A percentile compares a stretch with the other conserved stretches of the same genome.
phyloP scores from a whole-genome alignment of 2,329 filamentous ascomycete genomes.

The Curvularia spicifera region DNA sequence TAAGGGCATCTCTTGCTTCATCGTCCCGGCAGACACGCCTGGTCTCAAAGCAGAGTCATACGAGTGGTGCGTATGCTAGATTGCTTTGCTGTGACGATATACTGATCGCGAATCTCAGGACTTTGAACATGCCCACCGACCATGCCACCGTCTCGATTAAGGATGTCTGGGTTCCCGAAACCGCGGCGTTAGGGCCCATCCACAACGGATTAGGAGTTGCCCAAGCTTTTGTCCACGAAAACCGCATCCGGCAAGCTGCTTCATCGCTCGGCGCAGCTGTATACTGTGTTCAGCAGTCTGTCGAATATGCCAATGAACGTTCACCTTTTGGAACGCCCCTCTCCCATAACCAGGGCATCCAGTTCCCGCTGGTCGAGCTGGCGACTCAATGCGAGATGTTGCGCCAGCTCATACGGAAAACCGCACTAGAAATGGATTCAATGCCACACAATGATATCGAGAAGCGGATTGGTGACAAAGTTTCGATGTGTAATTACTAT shows the following conservation, averaged over 20 bases:
- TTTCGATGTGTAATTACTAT: slow-evolving; percentile 71
- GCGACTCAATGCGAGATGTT: slow-evolving; percentile 68
- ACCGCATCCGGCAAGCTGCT: slow-evolving; percentile 69
- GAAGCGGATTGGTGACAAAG: slow-evolving; percentile 64
- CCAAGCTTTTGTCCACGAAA: slow-evolving; percentile 71
- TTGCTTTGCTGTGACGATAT: background rate
- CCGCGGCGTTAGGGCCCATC: slow-evolving; percentile 59
- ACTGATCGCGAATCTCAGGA: slow-evolving; percentile 49
- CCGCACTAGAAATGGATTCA: slow-evolving; percentile 66
- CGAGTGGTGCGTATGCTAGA: slow-evolving; percentile 54
- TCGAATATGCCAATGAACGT: slow-evolving; percentile 62
- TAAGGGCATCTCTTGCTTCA: slow-evolving; percentile 66
- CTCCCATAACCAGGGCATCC: slow-evolving; percentile 67
- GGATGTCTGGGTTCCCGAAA: slow-evolving; percentile 63
- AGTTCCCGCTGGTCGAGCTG: slow-evolving; percentile 69
- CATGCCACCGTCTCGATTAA: slow-evolving; percentile 66
- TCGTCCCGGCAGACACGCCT: slow-evolving; percentile 60
- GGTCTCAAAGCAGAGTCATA: slow-evolving; percentile 64
- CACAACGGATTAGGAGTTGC: slow-evolving; percentile 65
- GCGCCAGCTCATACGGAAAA: slow-evolving; percentile 65
- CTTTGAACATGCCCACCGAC: slow-evolving; percentile 71
- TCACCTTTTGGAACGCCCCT: slow-evolving; percentile 64
- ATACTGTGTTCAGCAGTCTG: slow-evolving; percentile 65
- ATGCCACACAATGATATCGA: slow-evolving; percentile 63
- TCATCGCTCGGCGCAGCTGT: slow-evolving; percentile 65